Percentiles rank a stretch among this genome's conserved stretches.
Evolutionary conservation across 441 rosid genomes (phyloP).

Genomic region (Croton setiger): DNA sequence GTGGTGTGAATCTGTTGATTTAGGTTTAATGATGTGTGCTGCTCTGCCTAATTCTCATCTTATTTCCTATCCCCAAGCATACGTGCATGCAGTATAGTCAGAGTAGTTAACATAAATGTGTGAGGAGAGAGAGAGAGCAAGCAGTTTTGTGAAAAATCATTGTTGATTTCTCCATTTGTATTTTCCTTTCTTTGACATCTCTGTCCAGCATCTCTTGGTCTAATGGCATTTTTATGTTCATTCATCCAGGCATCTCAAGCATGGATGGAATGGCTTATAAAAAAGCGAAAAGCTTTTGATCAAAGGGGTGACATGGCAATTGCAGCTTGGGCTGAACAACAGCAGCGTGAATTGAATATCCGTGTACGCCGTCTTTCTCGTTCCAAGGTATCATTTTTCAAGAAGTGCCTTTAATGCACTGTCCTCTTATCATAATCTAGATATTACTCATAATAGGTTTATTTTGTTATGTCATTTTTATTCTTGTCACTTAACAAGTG

Average conservation of each 20-base stretch:
- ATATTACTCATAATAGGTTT: background rate
- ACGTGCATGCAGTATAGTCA: background rate
- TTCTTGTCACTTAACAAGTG: background rate
- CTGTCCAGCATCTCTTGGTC: no score
- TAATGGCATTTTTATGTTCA: background rate
- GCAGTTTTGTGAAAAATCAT: background rate
- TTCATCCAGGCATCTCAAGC: conserved; percentile 82
- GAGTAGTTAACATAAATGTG: background rate
- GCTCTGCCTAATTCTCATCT: background rate
- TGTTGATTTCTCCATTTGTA: background rate
- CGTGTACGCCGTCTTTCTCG: conserved; percentile 91
- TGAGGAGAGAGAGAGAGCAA: background rate
- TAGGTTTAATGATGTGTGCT: background rate
- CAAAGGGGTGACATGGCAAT: conserved; percentile 96
- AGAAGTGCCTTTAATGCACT: background rate
- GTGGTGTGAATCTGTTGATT: background rate
- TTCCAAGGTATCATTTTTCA: conserved; percentile 55
- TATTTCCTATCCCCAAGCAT: background rate
- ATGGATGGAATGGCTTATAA: conserved; percentile 96
- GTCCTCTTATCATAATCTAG: conserved; percentile 10
- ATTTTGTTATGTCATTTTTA: conserved; percentile 5
- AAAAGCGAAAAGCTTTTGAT: conserved; percentile 92
- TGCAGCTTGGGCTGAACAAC: conserved; percentile 98
- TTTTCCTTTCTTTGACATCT: background rate
- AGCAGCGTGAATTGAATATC: conserved; percentile 77